Base-by-base conservation (phyloP, 352 stramenopile species). In the Phytophthora fragariaefolia region DNA sequence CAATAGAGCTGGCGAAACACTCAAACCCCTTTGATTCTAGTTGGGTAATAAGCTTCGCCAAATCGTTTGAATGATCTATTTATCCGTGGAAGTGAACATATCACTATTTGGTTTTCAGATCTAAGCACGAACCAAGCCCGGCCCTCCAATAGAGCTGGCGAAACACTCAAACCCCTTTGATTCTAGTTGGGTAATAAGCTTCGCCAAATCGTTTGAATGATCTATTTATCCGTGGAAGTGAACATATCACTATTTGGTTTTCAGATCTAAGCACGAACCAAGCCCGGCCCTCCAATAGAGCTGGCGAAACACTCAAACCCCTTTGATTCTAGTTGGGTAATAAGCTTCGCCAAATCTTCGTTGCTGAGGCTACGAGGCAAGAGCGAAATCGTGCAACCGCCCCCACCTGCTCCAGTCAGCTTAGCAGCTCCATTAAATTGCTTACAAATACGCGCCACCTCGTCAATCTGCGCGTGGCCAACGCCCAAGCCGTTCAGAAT, bases 301-400 rank as follows among this genome's bases (percentile, higher is more conserved):
- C 80, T 91, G 23, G 79, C 61, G 40, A 87, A 86, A 56, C 80
- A 89, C 26, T 88, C 56, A 12, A 87, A 92, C 0, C 76, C 76
- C 18, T 80, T 72, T 0, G 36, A 30, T 58, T 87, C 66, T 1
- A 96, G 58, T 50, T 86, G 73, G 9, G 68, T 54, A 1, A 91
- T 64, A 15, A 96, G 65, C 20, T 75, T 72, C 0, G 56, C 28
- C 28, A 93, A 53, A n/a, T 75, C 65, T 27, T 50, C 49, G 4
- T 87, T 70, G 17, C 60, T 71, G 1, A 94, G 38, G 22, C 62
- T 73, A 7, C 64, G 58, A 12, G 82, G 82, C 6, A 98, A 65
- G 4, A 98, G 69, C 27, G 89, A 90, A 24, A 98, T 80, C 10
- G 90, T 93, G 66, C 93, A 98, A 1, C 92, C 93, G 5, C 93